Evolutionary conservation across 2,329 filamentous ascomycete species (phyloP).

Genomic region (Ceratocystis eucalypticola): DNA sequence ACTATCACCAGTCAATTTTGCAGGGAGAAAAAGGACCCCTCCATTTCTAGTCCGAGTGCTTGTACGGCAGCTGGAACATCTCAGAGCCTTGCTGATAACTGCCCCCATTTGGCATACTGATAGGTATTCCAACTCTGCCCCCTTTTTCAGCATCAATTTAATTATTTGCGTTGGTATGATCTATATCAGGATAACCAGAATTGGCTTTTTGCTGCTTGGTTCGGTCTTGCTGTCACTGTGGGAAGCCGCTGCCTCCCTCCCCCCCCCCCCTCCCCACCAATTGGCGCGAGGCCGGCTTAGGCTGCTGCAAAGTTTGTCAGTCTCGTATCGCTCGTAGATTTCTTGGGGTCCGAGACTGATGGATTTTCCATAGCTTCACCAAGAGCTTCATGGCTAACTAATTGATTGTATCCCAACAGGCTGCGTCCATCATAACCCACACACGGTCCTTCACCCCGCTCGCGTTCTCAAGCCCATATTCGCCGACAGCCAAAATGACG

Average conservation of each 20-base stretch:
- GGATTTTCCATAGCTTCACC: background rate
- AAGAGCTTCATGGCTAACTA: background rate
- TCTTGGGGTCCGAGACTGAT: background rate
- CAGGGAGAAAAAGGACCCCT: background rate
- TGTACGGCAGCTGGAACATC: background rate
- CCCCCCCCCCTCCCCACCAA: background rate
- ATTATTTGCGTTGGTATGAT: background rate
- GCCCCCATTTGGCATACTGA: background rate
- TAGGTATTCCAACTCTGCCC: background rate
- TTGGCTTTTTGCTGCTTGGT: background rate
- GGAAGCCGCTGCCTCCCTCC: background rate
- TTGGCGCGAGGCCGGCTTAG: background rate
- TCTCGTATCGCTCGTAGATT: background rate
- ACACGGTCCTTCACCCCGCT: background rate
- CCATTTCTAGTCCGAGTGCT: background rate
- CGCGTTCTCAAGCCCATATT: background rate
- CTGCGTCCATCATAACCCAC: background rate
- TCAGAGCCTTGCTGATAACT: background rate
- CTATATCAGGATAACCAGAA: background rate
- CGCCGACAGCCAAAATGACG: conserved; percentile 39
- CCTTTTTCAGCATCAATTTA: background rate
- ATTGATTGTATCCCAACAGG: background rate
- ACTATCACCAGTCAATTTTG: conserved; percentile 17
- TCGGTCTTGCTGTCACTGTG: background rate
- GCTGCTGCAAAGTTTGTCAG: background rate